Percentiles rank a stretch among this genome's conserved stretches.
These are phyloP conservation scores for Lolium multiflorum DNA, from an alignment of 176 grass and related monocot species.

Conservation along the genomic window DNA sequence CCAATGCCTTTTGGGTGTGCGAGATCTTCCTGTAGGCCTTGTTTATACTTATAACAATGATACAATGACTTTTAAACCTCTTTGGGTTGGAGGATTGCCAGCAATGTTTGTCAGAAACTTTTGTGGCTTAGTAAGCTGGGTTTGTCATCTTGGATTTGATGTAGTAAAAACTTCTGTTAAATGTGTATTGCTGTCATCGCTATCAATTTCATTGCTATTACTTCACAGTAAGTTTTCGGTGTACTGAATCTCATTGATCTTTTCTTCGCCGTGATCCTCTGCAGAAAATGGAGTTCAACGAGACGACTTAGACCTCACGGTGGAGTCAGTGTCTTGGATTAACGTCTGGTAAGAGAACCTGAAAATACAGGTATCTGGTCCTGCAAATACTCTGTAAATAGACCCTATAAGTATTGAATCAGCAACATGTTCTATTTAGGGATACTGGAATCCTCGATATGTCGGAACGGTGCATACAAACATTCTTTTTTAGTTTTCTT, in stretches of 20 bases:
- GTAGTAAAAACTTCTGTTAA: neutral
- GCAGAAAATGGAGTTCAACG: conserved; percentile 65
- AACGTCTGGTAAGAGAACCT: conserved; percentile 14
- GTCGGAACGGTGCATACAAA: conserved; percentile 44
- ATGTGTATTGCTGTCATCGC: neutral
- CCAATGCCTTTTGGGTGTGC: neutral
- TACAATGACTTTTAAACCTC: neutral
- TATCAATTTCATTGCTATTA: neutral
- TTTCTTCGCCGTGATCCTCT: neutral
- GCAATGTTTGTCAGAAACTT: neutral
- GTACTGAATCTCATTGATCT: neutral
- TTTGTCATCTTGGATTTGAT: neutral
- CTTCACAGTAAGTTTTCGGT: neutral
- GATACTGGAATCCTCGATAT: conserved; percentile 33
- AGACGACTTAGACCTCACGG: conserved; percentile 40
- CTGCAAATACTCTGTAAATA: conserved; percentile 47
- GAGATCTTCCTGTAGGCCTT: neutral
- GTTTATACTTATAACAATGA: neutral
- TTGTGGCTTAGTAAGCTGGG: neutral
- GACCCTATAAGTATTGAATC: conserved; percentile 46
- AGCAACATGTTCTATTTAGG: conserved; percentile 17
- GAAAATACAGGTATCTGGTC: conserved; percentile 25
- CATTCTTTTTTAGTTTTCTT: conserved; percentile 47
- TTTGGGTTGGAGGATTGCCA: neutral
- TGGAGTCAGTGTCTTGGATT: conserved; percentile 31